Conservation (phyloP, 371 early-diverging fungal genomes). For the Apophysomyces trapeziformis region DNA sequence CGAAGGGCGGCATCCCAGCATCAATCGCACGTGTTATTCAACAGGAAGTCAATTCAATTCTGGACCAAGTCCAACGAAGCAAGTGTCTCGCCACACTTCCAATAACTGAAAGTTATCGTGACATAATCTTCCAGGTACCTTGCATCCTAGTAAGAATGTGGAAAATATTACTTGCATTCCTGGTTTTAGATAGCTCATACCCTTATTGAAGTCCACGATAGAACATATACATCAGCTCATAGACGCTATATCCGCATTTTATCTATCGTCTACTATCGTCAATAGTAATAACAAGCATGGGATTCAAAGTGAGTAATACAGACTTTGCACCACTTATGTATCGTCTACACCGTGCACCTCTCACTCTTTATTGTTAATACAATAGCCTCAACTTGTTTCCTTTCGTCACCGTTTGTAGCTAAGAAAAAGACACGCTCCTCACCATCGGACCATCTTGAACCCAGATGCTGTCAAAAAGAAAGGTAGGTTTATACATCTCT, state of each 20-base stretch:
- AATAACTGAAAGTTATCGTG: neutral
- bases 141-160: neutral
- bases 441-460: neutral
- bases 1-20: constrained; percentile 25
- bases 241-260: constrained; percentile 23
- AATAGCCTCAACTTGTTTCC: neutral
- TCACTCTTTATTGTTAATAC: neutral
- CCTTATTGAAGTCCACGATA: constrained; percentile 11
- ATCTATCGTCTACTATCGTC: constrained; percentile 12
- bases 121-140: constrained; percentile 6
- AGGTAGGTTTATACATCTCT: neutral
- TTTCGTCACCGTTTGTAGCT: neutral
- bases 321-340: no score
- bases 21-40: constrained; percentile 67
- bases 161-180: neutral
- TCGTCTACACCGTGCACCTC: no score
- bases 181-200: neutral
- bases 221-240: constrained; percentile 20
- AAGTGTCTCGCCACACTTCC: constrained; percentile 3
- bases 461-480: neutral
- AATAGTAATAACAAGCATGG: constrained; percentile 13
- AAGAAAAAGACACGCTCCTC: neutral
- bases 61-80: constrained; percentile 12
- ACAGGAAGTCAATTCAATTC: constrained; percentile 1
- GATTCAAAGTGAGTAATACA: neutral